Conservation (phyloP, 805 yeast genomes). For the Lachancea nothofagi region DNA sequence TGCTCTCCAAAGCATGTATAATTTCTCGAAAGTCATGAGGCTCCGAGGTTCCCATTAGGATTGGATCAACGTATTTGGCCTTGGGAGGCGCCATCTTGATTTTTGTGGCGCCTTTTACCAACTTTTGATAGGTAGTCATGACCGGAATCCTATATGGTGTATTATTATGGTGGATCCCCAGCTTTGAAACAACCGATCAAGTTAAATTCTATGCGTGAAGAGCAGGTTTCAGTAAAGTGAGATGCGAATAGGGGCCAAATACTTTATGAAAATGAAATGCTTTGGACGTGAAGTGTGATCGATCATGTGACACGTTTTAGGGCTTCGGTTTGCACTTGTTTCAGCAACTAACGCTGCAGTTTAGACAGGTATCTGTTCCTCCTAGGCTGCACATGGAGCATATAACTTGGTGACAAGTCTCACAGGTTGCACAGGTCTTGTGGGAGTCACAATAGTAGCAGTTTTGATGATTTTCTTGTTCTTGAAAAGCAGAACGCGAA, state of each 20-base stretch:
- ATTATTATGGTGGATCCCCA: background rate
- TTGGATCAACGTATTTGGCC: constrained; percentile 92
- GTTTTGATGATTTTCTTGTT: background rate
- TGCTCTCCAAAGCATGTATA: constrained; percentile 52
- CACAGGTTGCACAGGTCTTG: background rate
- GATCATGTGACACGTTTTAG: constrained; percentile 2
- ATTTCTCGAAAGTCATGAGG: constrained; percentile 54
- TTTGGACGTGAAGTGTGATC: no score
- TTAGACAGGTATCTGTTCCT: constrained; percentile 5
- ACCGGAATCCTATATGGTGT: background rate
- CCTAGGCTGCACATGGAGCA: constrained; percentile 8
- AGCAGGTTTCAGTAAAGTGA: no score
- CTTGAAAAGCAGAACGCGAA: background rate
- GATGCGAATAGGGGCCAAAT: constrained; percentile 10
- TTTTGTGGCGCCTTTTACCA: constrained; percentile 75
- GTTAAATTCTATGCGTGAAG: background rate
- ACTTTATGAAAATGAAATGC: no score
- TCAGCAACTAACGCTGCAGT: constrained; percentile 4
- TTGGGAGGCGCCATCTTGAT: constrained; percentile 95
- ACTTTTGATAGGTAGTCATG: constrained; percentile 65
- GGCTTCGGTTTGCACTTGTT: no score
- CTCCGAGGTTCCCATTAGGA: constrained; percentile 46
- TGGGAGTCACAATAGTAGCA: constrained; percentile 8
- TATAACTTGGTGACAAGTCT: background rate
- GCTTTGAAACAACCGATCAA: background rate